phyloP scores from a whole-genome alignment of 805 yeast genomes.

The Schizosaccharomyces octosporus region DNA sequence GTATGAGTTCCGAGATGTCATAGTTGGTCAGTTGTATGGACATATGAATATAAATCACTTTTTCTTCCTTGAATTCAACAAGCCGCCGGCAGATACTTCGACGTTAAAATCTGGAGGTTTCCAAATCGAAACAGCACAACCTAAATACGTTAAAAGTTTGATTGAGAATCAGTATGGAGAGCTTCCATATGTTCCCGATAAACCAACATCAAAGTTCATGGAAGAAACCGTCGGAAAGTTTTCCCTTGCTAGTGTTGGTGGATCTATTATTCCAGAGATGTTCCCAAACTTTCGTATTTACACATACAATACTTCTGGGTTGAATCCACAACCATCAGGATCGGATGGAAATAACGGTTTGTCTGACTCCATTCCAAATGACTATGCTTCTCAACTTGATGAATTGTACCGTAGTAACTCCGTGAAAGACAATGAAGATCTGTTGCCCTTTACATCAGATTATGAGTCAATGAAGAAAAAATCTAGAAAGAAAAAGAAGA shows the following conservation, averaged over 20 bases:
- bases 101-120: not conserved
- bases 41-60: constrained; percentile 83
- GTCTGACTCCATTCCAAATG: no score
- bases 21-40: constrained; percentile 63
- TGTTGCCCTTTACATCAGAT: not conserved
- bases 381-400: no score
- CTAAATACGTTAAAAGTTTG: not conserved
- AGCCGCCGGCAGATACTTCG: constrained; percentile 1
- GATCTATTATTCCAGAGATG: constrained; percentile 64
- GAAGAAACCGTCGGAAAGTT: constrained; percentile 24
- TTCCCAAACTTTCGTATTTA: constrained; percentile 64
- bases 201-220: not conserved
- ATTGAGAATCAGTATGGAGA: not conserved
- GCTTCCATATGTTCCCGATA: not conserved
- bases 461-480: constrained; percentile 3
- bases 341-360: no score
- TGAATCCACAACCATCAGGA: constrained; percentile 12
- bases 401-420: not conserved
- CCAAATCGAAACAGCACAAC: not conserved
- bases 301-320: constrained; percentile 54
- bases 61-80: constrained; percentile 24
- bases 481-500: constrained; percentile 8
- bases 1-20: constrained; percentile 60
- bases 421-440: constrained; percentile 5
- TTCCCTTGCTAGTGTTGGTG: constrained; percentile 41